A percentile compares a stretch with the other conserved stretches of the same genome.
Evolutionary conservation across 495 filamentous ascomycete species (phyloP).

Genomic region (Aspergillus hancockii): DNA sequence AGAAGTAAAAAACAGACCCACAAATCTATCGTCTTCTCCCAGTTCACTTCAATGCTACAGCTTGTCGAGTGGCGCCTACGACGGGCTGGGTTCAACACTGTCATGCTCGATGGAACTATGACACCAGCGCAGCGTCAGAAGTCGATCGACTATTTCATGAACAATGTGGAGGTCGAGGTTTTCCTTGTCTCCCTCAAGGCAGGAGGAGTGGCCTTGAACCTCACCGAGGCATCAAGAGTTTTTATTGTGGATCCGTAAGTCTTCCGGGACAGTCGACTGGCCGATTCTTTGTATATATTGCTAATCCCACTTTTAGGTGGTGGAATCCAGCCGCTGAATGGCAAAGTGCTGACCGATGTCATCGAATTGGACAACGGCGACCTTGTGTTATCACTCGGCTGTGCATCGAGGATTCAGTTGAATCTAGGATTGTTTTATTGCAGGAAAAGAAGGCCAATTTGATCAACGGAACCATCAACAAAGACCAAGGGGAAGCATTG

Average conservation of each 20-base stretch:
- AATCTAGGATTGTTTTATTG: slow-evolving; percentile 87
- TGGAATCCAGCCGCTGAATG: slow-evolving; percentile 98
- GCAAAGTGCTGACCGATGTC: slow-evolving; percentile 95
- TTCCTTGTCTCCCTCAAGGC: slow-evolving; percentile 95
- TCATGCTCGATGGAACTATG: slow-evolving; percentile 97
- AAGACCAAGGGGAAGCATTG: slow-evolving; percentile 76
- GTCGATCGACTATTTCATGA: slow-evolving; percentile 95
- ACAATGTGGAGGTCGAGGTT: slow-evolving; percentile 84
- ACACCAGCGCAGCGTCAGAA: slow-evolving; percentile 87
- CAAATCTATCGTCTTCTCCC: slow-evolving; percentile 80
- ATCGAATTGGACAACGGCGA: slow-evolving; percentile 92
- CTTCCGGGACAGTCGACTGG: neutral
- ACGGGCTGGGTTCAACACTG: slow-evolving; percentile 92
- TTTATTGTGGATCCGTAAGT: slow-evolving; percentile 94
- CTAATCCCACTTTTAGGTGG: slow-evolving; percentile 59
- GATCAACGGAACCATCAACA: slow-evolving; percentile 94
- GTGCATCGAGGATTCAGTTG: slow-evolving; percentile 93
- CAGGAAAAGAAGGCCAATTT: slow-evolving; percentile 98
- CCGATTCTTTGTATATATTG: neutral
- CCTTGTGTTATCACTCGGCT: slow-evolving; percentile 93
- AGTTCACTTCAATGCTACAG: slow-evolving; percentile 73
- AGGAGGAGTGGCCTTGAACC: slow-evolving; percentile 90
- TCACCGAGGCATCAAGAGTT: slow-evolving; percentile 90
- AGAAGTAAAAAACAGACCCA: slow-evolving; percentile 86
- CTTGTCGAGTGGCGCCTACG: slow-evolving; percentile 93